Base-by-base conservation (phyloP, 2,329 filamentous ascomycete genomes). In the Curvularia sp. region DNA sequence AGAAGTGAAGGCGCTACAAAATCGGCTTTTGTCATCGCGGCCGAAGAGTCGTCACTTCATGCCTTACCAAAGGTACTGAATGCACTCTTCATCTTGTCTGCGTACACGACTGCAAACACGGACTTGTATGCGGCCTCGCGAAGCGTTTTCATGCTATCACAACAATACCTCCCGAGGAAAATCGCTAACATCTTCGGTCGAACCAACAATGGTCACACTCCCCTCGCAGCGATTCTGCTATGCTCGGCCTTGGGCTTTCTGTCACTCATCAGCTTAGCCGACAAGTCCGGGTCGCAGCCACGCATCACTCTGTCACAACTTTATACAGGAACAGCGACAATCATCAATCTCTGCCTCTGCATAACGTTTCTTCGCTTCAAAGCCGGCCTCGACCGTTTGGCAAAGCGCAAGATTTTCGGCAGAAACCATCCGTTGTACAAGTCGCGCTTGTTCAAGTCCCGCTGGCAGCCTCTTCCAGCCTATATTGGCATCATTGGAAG, bases 391-490 rank as follows among this genome's bases (percentile, higher is more conserved):
- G 55, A 63, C 24, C 49, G 57, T 5, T 41, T 64, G 20, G 64
- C 55, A 31, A 61, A 65, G 20, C 62, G 61, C 5, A 50, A 55
- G 22, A 64, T 70, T 13, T 60, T 74, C 13, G 55, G 64, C 41
- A 68, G 73, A 3, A 64, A 74, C 33, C 64, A 66, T 13, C 26
- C 41, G 2, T 49, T 64, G 4, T 75, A 75, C 52, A 67, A 60
- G 5, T 44, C 41, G 9, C 61, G 57, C n/a, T 64, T 72, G 33
- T 76, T 72, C 53, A 69, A 71, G 50, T 71, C 69, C 4, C 64
- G 72, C 8, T 74, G 71, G 72, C 73, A 75, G 49, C 73, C 72
- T 5, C 50, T 73, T 1, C 70, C 70, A 24, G 72, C 72, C 4
- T 67, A 67, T n/a, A 57, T 75, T 3, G 73, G 72, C 10, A 67